Evolutionary conservation across 2,329 filamentous ascomycete genomes (phyloP).

Genomic region (Pseudopyricularia cyperi): DNA sequence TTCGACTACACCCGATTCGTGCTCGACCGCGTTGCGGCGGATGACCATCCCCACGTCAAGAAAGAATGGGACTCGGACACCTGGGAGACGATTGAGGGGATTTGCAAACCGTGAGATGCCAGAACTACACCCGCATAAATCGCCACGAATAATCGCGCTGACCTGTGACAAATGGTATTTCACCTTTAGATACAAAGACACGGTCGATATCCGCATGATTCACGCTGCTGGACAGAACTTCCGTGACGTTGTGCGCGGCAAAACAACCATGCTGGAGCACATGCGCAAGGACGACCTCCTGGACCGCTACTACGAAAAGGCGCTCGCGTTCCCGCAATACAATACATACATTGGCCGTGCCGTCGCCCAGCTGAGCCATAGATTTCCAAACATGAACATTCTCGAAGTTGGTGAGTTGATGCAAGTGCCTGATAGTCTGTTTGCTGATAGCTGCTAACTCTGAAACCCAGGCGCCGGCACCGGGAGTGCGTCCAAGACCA

Average conservation of each 20-base stretch:
- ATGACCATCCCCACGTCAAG: neutral
- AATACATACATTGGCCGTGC: neutral
- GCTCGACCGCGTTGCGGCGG: neutral
- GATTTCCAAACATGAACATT: constrained; percentile 4
- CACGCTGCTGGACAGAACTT: constrained; percentile 5
- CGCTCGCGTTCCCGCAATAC: neutral
- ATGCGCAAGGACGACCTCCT: constrained; percentile 20
- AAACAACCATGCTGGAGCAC: constrained; percentile 14
- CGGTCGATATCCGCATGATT: constrained; percentile 5
- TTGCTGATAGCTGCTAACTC: neutral
- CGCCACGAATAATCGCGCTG: neutral
- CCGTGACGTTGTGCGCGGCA: constrained; percentile 4
- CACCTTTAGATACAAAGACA: neutral
- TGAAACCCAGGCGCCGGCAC: constrained; percentile 16
- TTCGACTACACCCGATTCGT: neutral
- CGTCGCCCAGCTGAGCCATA: neutral
- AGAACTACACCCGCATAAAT: neutral
- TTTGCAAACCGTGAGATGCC: neutral
- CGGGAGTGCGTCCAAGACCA: constrained; percentile 12
- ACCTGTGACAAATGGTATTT: neutral
- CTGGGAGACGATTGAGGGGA: neutral
- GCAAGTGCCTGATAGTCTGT: neutral
- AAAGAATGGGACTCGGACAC: neutral
- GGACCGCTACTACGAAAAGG: constrained; percentile 16
- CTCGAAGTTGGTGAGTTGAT: constrained; percentile 16